phyloP scores from a whole-genome alignment of 2,329 filamentous ascomycete genomes.

The Trichoderma polysporum region DNA sequence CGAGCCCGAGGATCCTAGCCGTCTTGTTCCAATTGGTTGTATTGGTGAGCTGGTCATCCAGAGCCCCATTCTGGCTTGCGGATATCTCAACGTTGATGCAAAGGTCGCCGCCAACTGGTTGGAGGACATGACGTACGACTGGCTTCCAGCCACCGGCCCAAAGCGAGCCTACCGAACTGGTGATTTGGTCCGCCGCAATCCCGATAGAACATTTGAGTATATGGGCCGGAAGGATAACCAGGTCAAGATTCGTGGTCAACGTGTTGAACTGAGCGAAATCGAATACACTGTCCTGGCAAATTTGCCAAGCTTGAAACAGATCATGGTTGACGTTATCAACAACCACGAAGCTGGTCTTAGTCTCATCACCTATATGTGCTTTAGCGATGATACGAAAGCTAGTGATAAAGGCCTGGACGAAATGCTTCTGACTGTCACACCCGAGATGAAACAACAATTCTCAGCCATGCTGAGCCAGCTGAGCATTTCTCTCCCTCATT shows the following conservation, averaged over 20 bases:
- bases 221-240: constrained; percentile 10
- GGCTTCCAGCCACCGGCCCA: background rate
- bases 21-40: constrained; percentile 10
- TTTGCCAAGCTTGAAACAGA: background rate
- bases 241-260: constrained; percentile 14
- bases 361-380: background rate
- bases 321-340: constrained; percentile 4
- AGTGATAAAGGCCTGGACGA: background rate
- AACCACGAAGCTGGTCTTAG: constrained; percentile 14
- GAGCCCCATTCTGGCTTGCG: background rate
- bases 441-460: background rate
- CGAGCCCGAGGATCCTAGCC: background rate
- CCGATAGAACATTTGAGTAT: constrained; percentile 4
- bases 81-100: constrained; percentile 11
- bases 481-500: constrained; percentile 18
- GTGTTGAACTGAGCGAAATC: constrained; percentile 15
- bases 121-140: background rate
- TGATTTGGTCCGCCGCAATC: background rate
- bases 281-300: background rate
- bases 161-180: constrained; percentile 1
- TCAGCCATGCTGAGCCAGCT: constrained; percentile 21
- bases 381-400: background rate
- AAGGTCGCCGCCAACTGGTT: background rate
- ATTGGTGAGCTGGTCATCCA: constrained; percentile 20
- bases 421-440: constrained; percentile 12